Percentiles rank a stretch among this genome's conserved stretches.
Evolutionary conservation across 805 yeast species (phyloP).

Genomic region (Priceomyces fermenticarens): DNA sequence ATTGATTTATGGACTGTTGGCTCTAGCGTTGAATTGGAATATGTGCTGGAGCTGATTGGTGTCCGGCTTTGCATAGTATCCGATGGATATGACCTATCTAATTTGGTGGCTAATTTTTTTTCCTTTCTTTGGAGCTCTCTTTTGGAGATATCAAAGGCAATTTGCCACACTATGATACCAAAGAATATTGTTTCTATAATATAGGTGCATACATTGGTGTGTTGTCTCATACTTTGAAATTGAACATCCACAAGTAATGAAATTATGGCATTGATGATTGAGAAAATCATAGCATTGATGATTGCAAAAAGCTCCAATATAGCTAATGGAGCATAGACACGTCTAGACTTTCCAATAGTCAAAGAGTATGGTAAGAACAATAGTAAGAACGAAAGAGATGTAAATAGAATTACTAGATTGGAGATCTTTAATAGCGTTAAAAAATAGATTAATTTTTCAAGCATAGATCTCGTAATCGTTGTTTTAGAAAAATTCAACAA

Average conservation of each 20-base stretch:
- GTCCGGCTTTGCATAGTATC: neutral
- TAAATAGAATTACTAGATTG: too few relatives aligned
- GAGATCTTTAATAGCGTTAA: too few relatives aligned
- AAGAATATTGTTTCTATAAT: neutral
- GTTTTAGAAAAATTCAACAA: too few relatives aligned
- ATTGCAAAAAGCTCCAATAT: neutral
- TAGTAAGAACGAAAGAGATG: too few relatives aligned
- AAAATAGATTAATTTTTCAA: too few relatives aligned
- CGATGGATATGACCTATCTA: neutral
- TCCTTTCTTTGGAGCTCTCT: constrained; percentile 6
- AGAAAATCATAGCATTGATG: neutral
- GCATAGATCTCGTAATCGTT: too few relatives aligned
- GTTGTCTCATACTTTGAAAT: constrained; percentile 4
- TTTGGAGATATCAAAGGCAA: neutral
- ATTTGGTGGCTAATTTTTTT: constrained; percentile 6
- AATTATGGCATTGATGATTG: constrained; percentile 2
- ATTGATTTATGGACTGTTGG: neutral
- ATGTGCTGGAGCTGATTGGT: constrained; percentile 2
- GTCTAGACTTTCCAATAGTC: too few relatives aligned
- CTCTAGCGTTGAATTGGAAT: constrained; percentile 2
- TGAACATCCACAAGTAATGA: constrained; percentile 2
- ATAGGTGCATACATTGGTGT: neutral
- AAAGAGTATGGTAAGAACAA: too few relatives aligned
- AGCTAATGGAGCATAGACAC: too few relatives aligned
- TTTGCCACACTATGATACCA: neutral